Evolutionary conservation across 2,329 filamentous ascomycete species (phyloP).

Genomic region (Cladosporium oxysporum): DNA sequence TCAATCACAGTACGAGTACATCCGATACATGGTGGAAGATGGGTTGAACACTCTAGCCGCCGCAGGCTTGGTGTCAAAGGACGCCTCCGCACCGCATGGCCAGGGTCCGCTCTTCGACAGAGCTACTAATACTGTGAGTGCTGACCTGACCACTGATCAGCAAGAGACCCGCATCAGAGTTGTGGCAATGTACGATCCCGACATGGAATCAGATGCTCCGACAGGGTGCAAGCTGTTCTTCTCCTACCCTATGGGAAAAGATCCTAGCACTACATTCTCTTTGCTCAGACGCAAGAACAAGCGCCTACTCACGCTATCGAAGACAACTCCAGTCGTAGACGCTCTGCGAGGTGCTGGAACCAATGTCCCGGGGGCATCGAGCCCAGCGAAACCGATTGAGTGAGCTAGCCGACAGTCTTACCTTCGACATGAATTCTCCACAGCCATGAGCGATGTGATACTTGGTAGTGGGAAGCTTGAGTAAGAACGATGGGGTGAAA

Average conservation of each 20-base stretch:
- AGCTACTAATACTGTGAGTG: neutral
- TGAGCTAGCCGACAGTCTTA: neutral
- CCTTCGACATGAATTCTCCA: neutral
- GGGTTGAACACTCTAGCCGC: neutral
- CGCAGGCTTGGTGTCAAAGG: neutral
- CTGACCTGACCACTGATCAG: neutral
- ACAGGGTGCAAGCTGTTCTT: neutral
- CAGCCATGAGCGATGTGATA: neutral
- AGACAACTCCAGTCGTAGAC: neutral
- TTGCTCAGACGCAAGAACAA: neutral
- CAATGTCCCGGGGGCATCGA: neutral
- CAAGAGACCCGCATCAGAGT: neutral
- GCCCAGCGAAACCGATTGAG: neutral
- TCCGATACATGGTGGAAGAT: neutral
- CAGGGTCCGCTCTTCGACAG: neutral
- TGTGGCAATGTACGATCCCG: neutral
- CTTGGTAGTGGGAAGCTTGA: neutral
- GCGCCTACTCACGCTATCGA: neutral
- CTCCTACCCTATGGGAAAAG: neutral
- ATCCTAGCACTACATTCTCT: neutral
- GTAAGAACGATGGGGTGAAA: neutral
- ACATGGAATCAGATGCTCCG: neutral
- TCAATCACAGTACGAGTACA: neutral
- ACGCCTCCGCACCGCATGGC: neutral
- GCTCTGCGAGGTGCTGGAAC: neutral